Evolutionary conservation across 495 filamentous ascomycete species (phyloP).

Genomic region (Aspergillus baeticus): DNA sequence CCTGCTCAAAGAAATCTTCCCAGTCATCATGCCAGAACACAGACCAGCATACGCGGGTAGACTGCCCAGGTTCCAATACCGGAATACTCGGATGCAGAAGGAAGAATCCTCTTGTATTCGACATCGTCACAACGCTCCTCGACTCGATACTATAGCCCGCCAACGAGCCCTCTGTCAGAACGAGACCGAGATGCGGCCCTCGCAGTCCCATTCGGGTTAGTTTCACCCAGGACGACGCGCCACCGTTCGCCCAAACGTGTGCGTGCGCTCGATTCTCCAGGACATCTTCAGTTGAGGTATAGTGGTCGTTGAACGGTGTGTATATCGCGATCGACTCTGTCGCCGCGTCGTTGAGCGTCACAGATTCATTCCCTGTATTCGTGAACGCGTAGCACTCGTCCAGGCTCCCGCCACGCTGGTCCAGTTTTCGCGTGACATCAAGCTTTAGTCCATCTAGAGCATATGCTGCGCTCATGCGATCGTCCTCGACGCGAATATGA

Average conservation of each 20-base stretch:
- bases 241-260: neutral
- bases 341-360: neutral
- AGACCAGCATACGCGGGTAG: neutral
- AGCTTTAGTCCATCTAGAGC: neutral
- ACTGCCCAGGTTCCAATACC: neutral
- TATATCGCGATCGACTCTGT: neutral
- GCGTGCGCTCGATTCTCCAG: neutral
- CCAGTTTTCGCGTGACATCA: neutral
- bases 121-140: neutral
- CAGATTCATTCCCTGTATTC: neutral
- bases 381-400: neutral
- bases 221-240: neutral
- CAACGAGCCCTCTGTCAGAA: neutral
- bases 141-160: neutral
- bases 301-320: neutral
- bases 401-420: neutral
- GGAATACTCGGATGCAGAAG: neutral
- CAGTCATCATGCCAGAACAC: neutral
- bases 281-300: neutral
- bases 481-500: no score
- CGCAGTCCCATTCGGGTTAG: neutral
- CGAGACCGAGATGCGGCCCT: neutral
- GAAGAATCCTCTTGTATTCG: neutral
- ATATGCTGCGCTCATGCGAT: no score
- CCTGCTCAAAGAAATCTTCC: neutral